These are phyloP conservation scores for Saccharata proteae DNA, from an alignment of 2,329 filamentous ascomycete species.

Conservation along the genomic window DNA sequence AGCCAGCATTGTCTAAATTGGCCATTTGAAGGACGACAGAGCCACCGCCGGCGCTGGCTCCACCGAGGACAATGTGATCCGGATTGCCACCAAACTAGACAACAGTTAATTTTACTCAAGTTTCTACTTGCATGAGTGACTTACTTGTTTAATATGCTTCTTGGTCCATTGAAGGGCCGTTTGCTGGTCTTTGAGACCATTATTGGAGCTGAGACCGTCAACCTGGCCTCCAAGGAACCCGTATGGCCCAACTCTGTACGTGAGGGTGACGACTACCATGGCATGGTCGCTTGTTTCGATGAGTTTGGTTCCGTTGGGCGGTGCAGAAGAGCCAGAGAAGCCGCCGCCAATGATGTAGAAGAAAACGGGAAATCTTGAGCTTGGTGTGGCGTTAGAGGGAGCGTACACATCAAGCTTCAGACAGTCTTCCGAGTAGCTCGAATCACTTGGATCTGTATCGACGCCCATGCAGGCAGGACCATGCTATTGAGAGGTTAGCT, in stretches of 20 bases:
- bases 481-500: conserved; percentile 2
- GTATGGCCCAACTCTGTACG: conserved; percentile 28
- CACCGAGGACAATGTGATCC: conserved; percentile 25
- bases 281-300: conserved; percentile 19
- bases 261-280: conserved; percentile 28
- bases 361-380: conserved; percentile 24
- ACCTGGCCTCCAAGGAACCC: conserved; percentile 25
- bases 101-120: too few relatives aligned
- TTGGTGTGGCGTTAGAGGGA: conserved; percentile 20
- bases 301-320: conserved; percentile 22
- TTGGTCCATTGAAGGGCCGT: conserved; percentile 25
- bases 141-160: conserved; percentile 18
- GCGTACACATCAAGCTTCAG: conserved; percentile 28
- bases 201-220: conserved; percentile 21
- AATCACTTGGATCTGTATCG: neutral
- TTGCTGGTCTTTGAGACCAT: conserved; percentile 26
- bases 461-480: conserved; percentile 7
- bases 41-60: conserved; percentile 28
- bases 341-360: conserved; percentile 30
- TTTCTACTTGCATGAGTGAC: too few relatives aligned
- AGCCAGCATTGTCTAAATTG: conserved; percentile 23
- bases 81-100: conserved; percentile 28
- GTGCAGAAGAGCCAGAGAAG: conserved; percentile 23
- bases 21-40: conserved; percentile 26
- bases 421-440: conserved; percentile 23